These are phyloP conservation scores for Taxillus chinensis DNA, from an alignment of 164 flowering plant genomes.

Conservation along the genomic window DNA sequence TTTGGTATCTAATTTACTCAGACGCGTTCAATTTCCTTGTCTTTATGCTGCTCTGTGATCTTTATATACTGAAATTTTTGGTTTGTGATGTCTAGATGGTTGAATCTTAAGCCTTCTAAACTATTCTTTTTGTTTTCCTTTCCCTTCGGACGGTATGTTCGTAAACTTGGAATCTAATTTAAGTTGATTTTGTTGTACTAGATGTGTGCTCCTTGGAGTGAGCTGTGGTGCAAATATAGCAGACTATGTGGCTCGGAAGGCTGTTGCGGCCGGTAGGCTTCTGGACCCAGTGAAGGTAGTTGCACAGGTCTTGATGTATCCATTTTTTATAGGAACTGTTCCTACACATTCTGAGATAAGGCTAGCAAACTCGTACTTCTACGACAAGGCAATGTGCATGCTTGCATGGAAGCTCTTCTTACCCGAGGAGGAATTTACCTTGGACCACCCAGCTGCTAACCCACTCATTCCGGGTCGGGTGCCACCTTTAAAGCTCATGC, in stretches of 20 bases:
- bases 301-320: slow-evolving; percentile 69
- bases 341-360: slow-evolving; percentile 70
- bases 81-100: no score
- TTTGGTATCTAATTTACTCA: no score
- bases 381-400: slow-evolving; percentile 60
- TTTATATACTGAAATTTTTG: no score
- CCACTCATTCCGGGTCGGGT: slow-evolving; percentile 43
- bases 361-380: slow-evolving; percentile 66
- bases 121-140: no score
- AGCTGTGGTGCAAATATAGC: slow-evolving; percentile 75
- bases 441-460: slow-evolving; percentile 70
- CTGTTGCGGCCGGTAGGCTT: slow-evolving; percentile 49
- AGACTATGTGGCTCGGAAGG: slow-evolving; percentile 56
- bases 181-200: slow-evolving; percentile 16
- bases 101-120: no score
- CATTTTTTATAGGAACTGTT: slow-evolving; percentile 56
- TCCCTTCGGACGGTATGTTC: neutral
- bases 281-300: slow-evolving; percentile 72
- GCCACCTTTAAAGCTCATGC: slow-evolving; percentile 61
- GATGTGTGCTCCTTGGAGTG: slow-evolving; percentile 79
- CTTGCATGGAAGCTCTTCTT: slow-evolving; percentile 68
- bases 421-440: slow-evolving; percentile 49
- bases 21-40: no score
- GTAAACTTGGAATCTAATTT: neutral
- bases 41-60: no score